Base-by-base conservation (phyloP, 2,329 filamentous ascomycete species). In the Daldinia sp. region DNA sequence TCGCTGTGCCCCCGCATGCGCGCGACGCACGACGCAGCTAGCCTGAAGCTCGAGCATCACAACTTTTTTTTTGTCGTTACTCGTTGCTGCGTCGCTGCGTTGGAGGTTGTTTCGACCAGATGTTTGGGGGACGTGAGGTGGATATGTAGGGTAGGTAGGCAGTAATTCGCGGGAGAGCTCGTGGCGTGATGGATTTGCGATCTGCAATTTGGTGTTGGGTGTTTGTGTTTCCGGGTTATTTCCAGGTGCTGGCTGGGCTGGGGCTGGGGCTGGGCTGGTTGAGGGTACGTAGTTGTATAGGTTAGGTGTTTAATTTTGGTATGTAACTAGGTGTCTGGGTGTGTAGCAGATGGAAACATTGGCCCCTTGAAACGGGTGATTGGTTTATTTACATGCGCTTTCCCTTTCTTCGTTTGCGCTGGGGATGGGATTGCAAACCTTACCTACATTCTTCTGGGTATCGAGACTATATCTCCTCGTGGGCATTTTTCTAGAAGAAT, bases 11-110 rank as follows among this genome's bases (percentile, higher is more conserved):
- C 25, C 17, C 43, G 43, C 37, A 35, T 30, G 47, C 56, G 57
- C 49, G 54, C 49, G 19, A 57, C 49, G 19, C 35, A 67, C 64
- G 64, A 64, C 54, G 64, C 54, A 67, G 57, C 23, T 17, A 19
- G 17, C 35, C 30, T 39, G 30, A 58, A 50, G 52, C 60, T 55
- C 39, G 29, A 34, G 30, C 34, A 57, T 53, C 53, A 53, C 32
- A 48, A 45, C n/a, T n/a, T n/a, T n/a, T n/a, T n/a, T n/a, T n/a
- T n/a, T n/a, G n/a, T n/a, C n/a, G n/a, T n/a, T n/a, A n/a, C n/a
- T n/a, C n/a, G n/a, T n/a, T n/a, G n/a, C n/a, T n/a, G n/a, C n/a
- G n/a, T 30, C 30, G 11, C 3, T 30, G 25, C 6, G 43, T 48
- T 30, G 43, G 43, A 30, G 25, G 30, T 19, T 19, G 11, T n/a